Base-by-base conservation (phyloP, 768 basidiomycete species). In the Brasilioporus rufonigricans region DNA sequence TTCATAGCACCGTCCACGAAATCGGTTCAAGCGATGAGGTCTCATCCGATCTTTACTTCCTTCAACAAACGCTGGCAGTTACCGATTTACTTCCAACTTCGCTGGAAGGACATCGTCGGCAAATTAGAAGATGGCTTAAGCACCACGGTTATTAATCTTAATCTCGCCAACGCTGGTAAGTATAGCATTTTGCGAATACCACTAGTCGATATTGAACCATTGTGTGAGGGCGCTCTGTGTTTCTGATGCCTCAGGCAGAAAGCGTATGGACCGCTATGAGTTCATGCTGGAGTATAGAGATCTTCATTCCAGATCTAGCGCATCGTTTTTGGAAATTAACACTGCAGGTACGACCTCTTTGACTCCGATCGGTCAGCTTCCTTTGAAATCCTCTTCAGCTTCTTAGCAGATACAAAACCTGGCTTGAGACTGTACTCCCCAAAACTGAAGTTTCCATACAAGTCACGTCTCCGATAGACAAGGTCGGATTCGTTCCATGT, bases 21-120 rank as follows among this genome's bases (percentile, higher is more conserved):
- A 27, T 81, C 90, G 3, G 80, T 95, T 10, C 76, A 84, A 56
- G 74, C 77, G 3, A 86, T 98, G 81, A 83, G 92, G 4, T 65
- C 75, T 5, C 89, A 93, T 67, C 81, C 85, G 0, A 76, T 85
- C 4, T 96, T 86, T 67, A 59, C 65, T 23, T 71, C 84, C 1
- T 97, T 98, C 65, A 83, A 89, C 65, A 79, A 82, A 56, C 81
- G 93, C 33, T 99, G 97, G 95, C 97, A 98, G 67, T 80, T 99
- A 3, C 91, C 93, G 1, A 89, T 98, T 10, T 98, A 98, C 68
- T 98, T 96, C 69, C 97, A 99, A 65, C 76, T 99, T 56, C 82
- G 96, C 41, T 96, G 95, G 93, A 97, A 97, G 71, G 96, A 97
- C 65, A 90, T 96, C 48, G 84, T 94, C 0, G 73, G 80, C 1